Conservation (phyloP, 139 green algal genomes). For the Zygnema circumcarinatum region DNA sequence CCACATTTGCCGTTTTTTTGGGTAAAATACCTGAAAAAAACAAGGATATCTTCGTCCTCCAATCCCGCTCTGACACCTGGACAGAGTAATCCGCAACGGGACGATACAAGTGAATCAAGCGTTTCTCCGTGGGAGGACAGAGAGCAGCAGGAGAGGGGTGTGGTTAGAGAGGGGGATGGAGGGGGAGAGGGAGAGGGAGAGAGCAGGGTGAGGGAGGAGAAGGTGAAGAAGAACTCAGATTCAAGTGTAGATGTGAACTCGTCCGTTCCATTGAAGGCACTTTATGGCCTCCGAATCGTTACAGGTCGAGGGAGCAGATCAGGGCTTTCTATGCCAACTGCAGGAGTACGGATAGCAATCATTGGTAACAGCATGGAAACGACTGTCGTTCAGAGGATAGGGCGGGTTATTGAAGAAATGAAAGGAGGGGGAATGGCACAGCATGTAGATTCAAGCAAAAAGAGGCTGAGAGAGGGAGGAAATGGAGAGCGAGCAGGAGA, state of each 20-base stretch:
- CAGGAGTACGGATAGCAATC: neutral
- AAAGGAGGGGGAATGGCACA: neutral
- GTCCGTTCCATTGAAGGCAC: neutral
- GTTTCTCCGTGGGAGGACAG: neutral
- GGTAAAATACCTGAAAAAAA: neutral
- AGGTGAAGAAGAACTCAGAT: neutral
- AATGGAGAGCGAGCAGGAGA: too few species aligned
- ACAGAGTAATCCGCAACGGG: neutral
- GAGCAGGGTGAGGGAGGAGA: neutral
- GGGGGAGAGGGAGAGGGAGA: neutral
- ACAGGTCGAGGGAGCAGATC: neutral
- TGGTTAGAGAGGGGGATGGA: neutral
- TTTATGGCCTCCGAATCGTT: neutral
- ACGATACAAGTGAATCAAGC: neutral
- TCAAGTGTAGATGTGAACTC: neutral
- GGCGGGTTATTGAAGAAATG: neutral
- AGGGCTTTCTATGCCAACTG: neutral
- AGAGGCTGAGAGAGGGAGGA: neutral
- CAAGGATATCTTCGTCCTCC: neutral
- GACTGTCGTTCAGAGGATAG: neutral
- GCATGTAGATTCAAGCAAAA: neutral
- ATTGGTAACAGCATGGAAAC: neutral
- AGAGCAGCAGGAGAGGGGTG: too few species aligned
- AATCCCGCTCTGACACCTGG: neutral
- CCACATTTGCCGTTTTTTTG: neutral